Conservation (phyloP, 2,329 filamentous ascomycete genomes). For the Fusarium siculi region DNA sequence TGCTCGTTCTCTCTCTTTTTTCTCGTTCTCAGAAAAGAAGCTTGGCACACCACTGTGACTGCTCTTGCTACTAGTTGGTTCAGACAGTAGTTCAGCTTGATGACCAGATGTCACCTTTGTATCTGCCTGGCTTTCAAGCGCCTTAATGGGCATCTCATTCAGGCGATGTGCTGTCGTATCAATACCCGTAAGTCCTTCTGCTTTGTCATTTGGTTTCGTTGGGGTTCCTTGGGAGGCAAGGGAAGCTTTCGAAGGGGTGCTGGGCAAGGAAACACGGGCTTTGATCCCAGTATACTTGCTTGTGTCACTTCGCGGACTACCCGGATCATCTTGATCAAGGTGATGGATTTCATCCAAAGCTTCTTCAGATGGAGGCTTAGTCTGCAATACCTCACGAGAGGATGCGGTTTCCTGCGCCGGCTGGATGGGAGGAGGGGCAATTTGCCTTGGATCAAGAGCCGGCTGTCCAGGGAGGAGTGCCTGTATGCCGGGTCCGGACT, state of each 20-base stretch:
- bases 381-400: constrained; percentile 32
- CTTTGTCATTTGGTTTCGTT: background rate
- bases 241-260: constrained; percentile 10
- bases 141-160: background rate
- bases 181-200: background rate
- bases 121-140: background rate
- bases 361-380: constrained; percentile 47
- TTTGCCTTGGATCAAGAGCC: background rate
- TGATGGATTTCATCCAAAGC: constrained; percentile 21
- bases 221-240: background rate
- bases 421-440: background rate
- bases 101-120: background rate
- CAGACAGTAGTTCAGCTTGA: background rate
- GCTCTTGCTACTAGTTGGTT: background rate
- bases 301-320: constrained; percentile 14
- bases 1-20: constrained; percentile 46
- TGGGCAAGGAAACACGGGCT: constrained; percentile 40
- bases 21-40: constrained; percentile 46
- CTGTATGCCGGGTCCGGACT: constrained; percentile 1
- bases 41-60: constrained; percentile 29
- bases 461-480: background rate
- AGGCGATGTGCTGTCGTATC: background rate
- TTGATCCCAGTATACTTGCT: constrained; percentile 10
- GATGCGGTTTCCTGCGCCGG: background rate
- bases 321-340: background rate